Percentiles rank a stretch among this genome's conserved stretches.
Evolutionary conservation across 148 eudicot genomes (phyloP).

Genomic region (Talinum fruticosum): DNA sequence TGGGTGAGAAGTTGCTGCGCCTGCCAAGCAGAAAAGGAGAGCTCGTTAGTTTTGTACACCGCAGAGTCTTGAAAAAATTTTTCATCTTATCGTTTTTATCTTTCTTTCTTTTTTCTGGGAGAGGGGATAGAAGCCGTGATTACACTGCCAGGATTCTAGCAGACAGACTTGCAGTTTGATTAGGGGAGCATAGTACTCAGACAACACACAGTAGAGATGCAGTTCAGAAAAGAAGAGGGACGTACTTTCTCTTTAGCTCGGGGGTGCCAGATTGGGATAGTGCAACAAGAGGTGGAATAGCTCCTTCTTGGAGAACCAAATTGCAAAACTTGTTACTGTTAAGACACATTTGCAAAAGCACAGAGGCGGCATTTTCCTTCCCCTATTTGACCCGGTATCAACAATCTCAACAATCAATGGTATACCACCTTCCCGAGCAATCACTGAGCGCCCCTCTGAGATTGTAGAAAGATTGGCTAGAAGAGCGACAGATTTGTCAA

Average conservation of each 20-base stretch:
- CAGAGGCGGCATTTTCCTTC: conserved; percentile 90
- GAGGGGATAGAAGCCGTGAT: too few species aligned
- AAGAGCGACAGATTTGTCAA: conserved; percentile 85
- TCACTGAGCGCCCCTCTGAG: conserved; percentile 59
- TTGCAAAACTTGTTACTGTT: conserved; percentile 64
- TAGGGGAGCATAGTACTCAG: too few species aligned
- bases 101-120: too few species aligned
- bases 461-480: conserved; percentile 77
- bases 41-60: background rate
- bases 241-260: conserved; percentile 94
- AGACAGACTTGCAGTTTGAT: too few species aligned
- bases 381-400: conserved; percentile 76
- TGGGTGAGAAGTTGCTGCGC: conserved; percentile 93
- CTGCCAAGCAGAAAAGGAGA: conserved; percentile 35
- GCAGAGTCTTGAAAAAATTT: too few species aligned
- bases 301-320: conserved; percentile 96
- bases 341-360: conserved; percentile 77
- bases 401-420: conserved; percentile 77
- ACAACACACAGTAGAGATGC: too few species aligned
- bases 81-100: too few species aligned
- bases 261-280: conserved; percentile 88
- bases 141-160: too few species aligned
- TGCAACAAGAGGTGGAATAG: conserved; percentile 95
- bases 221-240: background rate
- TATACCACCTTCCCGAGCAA: conserved; percentile 77